Base-by-base conservation (phyloP, 2,329 filamentous ascomycete species). In the Penicillium olsonii region DNA sequence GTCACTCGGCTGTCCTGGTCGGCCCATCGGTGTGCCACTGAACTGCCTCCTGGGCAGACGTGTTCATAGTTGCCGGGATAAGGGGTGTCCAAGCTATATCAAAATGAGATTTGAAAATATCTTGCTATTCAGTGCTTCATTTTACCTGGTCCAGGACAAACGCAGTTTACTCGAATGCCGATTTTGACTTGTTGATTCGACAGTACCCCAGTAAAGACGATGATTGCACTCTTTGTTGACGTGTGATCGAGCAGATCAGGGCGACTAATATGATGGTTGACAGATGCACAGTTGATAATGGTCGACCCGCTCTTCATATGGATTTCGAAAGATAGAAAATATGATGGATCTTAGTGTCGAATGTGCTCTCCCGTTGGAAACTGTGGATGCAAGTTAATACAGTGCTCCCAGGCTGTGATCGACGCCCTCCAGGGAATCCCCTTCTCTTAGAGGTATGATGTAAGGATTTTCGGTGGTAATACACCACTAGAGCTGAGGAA, bases 221-320 rank as follows among this genome's bases (percentile, higher is more conserved):
- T 72, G 54, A 92, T 86, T 43, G 87, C 88, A 19, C 88, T 88
- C 50, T 75, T 75, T n/a, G 85, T 89, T 2, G 85, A 84, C 0
- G 88, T 90, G 74, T 92, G 92, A 71, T 92, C 88, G 37, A 94
- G 82, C 1, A 92, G 79, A 60, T 92, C 88, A 0, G 86, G 85
- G 0, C 88, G 85, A 34, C 89, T 88, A 48, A 91, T 82, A 71
- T 92, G 94, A 19, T 85, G 87, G 68, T 92, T 92, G 67, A 94
- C 85, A 27, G 87, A 91, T 37, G 88, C 86, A 65, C 89, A 91
- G 76, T 92, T 92, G 78, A 94, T 90, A 67, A 94, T 90, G 19
- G 83, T 84, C 46, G 83, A 79, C 20, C 90, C 89, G n/a, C 70
- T 69, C 63, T 82, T 81, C 82, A 94, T 8, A 80, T 72, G 64